Evolutionary conservation across 129 eudicot genomes (phyloP).

Genomic region (Flaveria linearis): DNA sequence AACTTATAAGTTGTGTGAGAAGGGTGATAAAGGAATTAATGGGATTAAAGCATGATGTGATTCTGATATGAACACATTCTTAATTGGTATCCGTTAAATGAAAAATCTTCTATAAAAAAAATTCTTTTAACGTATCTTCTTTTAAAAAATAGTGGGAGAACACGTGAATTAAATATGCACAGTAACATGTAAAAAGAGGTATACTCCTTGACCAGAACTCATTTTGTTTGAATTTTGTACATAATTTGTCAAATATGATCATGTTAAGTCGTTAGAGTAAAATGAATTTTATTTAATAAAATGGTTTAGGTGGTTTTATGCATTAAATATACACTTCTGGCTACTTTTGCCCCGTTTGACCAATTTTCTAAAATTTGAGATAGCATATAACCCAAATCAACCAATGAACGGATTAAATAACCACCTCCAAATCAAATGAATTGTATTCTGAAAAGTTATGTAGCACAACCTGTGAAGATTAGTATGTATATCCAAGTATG

Average conservation of each 20-base stretch:
- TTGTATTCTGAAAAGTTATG: slow-evolving; percentile 2
- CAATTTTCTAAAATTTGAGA: background rate
- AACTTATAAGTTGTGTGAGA: too few relatives aligned
- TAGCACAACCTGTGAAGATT: background rate
- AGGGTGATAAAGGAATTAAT: too few relatives aligned
- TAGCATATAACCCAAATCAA: background rate
- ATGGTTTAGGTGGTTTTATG: too few relatives aligned
- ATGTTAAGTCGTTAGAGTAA: background rate
- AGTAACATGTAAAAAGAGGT: background rate
- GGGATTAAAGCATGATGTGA: too few relatives aligned
- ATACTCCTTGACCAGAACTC: too few relatives aligned
- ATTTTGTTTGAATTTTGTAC: background rate
- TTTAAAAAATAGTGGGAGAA: background rate
- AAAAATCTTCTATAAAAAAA: too few relatives aligned
- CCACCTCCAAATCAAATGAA: background rate
- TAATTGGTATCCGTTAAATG: too few relatives aligned
- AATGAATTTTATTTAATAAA: too few relatives aligned
- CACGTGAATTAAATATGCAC: background rate
- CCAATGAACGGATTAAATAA: background rate
- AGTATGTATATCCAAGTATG: slow-evolving; percentile 13
- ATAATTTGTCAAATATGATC: background rate
- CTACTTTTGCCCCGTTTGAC: background rate
- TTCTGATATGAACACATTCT: too few relatives aligned
- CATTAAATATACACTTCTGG: background rate
- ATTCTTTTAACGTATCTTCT: too few relatives aligned